A percentile compares a stretch with the other conserved stretches of the same genome.
These are phyloP conservation scores for Aspergillus fumigatus DNA, from an alignment of 2,329 filamentous ascomycete genomes.

Conservation along the genomic window DNA sequence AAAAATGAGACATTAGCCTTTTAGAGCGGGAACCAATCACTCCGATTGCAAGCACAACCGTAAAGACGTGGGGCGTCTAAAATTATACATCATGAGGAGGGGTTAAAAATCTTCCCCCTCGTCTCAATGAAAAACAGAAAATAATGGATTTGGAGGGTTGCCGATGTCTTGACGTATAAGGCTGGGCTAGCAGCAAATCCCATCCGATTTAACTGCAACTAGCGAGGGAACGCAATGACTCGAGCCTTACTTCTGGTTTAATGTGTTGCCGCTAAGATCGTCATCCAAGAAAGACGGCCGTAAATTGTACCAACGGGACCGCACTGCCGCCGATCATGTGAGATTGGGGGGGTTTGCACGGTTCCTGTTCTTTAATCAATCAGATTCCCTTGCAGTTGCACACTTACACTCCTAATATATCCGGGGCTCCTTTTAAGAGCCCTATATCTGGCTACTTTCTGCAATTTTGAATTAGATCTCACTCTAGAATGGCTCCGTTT, in stretches of 20 bases:
- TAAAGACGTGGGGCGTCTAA: not conserved
- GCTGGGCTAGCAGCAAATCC: not conserved
- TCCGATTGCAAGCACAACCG: not conserved
- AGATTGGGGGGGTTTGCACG: slow-evolving; percentile 7
- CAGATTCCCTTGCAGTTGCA: slow-evolving; percentile 1
- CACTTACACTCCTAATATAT: not conserved
- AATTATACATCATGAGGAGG: too few relatives aligned
- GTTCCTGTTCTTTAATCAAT: slow-evolving; percentile 3
- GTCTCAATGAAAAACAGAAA: not conserved
- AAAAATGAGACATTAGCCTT: not conserved
- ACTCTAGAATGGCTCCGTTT: slow-evolving; percentile 57
- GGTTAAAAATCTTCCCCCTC: not conserved
- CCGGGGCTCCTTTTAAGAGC: not conserved
- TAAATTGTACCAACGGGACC: slow-evolving; percentile 10
- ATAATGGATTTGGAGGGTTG: not conserved
- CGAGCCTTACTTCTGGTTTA: not conserved
- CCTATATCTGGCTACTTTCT: not conserved
- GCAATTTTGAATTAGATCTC: not conserved
- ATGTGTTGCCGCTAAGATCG: not conserved
- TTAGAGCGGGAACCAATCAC: not conserved
- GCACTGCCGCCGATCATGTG: slow-evolving; percentile 22
- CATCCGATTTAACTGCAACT: not conserved
- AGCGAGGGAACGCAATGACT: not conserved
- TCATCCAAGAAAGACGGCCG: slow-evolving; percentile 10
- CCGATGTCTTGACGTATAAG: not conserved